These are phyloP conservation scores for Neurospora tetraspora DNA, from an alignment of 495 filamentous ascomycete genomes.

Conservation along the genomic window DNA sequence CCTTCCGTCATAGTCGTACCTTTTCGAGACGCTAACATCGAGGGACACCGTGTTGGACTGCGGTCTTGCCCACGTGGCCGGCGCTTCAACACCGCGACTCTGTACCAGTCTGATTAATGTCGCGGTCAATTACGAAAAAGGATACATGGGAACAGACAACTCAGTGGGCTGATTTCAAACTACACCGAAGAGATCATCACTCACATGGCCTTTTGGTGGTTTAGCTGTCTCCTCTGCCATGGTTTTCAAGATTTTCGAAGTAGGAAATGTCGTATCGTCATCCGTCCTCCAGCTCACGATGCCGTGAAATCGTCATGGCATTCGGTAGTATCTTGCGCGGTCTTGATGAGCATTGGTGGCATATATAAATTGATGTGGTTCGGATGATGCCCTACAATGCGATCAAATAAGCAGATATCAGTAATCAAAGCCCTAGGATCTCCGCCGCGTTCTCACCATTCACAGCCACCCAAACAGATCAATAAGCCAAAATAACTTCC, in stretches of 20 bases:
- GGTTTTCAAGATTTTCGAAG: neutral
- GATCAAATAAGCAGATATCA: neutral
- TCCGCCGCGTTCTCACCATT: neutral
- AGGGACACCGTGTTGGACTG: neutral
- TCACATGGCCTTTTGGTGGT: neutral
- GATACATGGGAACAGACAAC: neutral
- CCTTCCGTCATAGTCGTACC: neutral
- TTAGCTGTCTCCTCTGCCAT: neutral
- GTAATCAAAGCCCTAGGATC: neutral
- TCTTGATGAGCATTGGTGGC: neutral
- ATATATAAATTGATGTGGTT: neutral
- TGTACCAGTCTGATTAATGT: neutral
- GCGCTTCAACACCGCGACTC: neutral
- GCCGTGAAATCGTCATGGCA: neutral
- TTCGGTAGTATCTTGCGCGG: neutral
- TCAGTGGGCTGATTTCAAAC: neutral
- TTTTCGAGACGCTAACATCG: neutral
- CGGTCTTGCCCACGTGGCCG: neutral
- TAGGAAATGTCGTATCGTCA: neutral
- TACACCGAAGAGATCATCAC: neutral
- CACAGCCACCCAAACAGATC: neutral
- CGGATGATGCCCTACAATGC: accelerated
- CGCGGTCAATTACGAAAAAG: neutral
- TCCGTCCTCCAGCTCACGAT: neutral
- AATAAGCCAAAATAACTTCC: neutral